phyloP scores from a whole-genome alignment of 2,329 filamentous ascomycete species.

The Escovopsis sp. region DNA sequence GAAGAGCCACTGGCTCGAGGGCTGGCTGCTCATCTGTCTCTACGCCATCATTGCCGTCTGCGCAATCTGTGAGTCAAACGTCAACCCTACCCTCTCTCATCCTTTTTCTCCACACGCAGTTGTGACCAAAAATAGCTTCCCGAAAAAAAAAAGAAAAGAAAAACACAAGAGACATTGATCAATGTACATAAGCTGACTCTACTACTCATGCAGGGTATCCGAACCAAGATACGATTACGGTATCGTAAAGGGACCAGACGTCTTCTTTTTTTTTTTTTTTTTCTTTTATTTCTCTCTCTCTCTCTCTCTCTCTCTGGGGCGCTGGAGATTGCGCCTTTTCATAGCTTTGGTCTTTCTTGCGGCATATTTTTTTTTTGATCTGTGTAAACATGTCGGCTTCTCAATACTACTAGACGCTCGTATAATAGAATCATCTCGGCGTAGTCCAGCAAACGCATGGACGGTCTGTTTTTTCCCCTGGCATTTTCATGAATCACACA shows the following conservation, averaged over 20 bases:
- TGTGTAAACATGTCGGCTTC: background rate
- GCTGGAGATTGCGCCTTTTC: background rate
- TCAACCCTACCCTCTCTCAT: too few species aligned
- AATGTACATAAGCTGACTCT: too few species aligned
- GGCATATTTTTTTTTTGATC: background rate
- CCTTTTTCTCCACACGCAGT: too few species aligned
- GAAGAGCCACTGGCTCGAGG: constrained; percentile 71
- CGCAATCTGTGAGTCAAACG: constrained; percentile 40
- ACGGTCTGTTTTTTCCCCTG: too few species aligned
- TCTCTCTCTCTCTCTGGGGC: background rate
- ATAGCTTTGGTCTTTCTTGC: background rate
- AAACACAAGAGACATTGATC: background rate
- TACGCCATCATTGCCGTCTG: constrained; percentile 67
- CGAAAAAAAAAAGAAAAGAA: too few species aligned
- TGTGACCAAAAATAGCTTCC: too few species aligned
- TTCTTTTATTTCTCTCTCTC: background rate
- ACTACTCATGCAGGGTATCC: constrained; percentile 5
- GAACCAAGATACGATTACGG: constrained; percentile 1
- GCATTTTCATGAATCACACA: too few species aligned
- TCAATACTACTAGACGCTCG: background rate
- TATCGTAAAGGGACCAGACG: background rate
- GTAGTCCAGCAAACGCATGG: too few species aligned
- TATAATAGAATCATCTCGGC: too few species aligned
- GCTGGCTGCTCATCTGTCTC: constrained; percentile 58
- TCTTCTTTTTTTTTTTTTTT: background rate